Conservation (phyloP, 495 filamentous ascomycete genomes). For the Barbatosphaeria neglecta region DNA sequence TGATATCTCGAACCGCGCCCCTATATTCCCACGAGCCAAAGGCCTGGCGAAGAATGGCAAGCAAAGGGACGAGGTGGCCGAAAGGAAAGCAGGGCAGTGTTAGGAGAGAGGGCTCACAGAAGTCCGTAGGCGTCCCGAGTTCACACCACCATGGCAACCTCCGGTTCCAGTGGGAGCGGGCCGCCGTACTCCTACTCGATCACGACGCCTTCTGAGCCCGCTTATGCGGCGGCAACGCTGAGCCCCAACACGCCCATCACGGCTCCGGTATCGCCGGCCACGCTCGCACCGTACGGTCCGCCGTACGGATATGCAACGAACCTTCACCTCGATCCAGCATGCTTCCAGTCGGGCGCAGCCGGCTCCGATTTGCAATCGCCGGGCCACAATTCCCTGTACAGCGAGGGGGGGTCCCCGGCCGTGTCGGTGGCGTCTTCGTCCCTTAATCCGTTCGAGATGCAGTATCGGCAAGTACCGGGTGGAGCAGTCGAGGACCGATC, state of each 20-base stretch:
- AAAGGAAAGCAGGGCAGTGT: not conserved
- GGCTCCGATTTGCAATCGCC: not conserved
- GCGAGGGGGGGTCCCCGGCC: conserved; percentile 3
- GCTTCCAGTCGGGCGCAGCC: not conserved
- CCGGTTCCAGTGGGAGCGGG: not conserved
- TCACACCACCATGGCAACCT: not conserved
- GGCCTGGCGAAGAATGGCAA: not conserved
- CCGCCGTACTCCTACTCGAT: not conserved
- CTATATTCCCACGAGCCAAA: not conserved
- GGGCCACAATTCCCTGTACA: not conserved
- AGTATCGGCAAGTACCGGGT: not conserved
- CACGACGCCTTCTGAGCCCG: not conserved
- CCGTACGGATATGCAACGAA: not conserved
- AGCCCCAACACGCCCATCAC: not conserved
- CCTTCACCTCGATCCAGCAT: not conserved
- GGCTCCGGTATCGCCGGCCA: not conserved
- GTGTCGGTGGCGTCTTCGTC: conserved; percentile 2
- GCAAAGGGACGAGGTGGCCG: not conserved
- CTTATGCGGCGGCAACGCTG: not conserved
- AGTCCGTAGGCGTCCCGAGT: not conserved
- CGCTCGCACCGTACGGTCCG: not conserved
- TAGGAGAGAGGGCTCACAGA: not conserved
- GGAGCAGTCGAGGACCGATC: conserved; percentile 1
- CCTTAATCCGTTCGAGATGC: not conserved
- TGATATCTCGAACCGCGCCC: not conserved